Evolutionary conservation across 169 alveolate species (phyloP).

Genomic region (Babesia sp.): DNA sequence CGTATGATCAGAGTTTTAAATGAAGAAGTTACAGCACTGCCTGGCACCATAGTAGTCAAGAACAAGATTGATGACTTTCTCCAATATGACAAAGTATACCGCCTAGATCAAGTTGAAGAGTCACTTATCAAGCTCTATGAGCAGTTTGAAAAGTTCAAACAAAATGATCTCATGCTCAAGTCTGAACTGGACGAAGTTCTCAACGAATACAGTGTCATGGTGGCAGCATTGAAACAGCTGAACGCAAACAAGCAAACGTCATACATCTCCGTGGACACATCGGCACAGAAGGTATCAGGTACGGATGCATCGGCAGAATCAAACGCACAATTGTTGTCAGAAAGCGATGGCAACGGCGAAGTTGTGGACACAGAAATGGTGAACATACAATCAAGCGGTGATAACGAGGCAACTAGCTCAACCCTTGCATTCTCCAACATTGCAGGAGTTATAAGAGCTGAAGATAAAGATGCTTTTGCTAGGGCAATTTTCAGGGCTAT

Average conservation of each 20-base stretch:
- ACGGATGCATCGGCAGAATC: slow-evolving; percentile 65
- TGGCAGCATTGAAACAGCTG: slow-evolving; percentile 75
- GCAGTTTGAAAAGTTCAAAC: slow-evolving; percentile 86
- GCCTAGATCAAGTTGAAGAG: slow-evolving; percentile 86
- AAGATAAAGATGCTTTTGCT: slow-evolving; percentile 89
- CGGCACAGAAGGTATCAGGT: slow-evolving; percentile 19
- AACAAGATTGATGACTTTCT: slow-evolving; percentile 80
- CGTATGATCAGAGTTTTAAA: slow-evolving; percentile 81
- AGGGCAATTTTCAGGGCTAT: slow-evolving; percentile 94
- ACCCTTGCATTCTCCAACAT: slow-evolving; percentile 82
- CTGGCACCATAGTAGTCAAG: slow-evolving; percentile 75
- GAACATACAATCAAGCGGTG: neutral
- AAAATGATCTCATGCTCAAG: slow-evolving; percentile 78
- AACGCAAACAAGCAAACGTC: slow-evolving; percentile 30
- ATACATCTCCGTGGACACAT: slow-evolving; percentile 27
- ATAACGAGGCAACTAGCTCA: slow-evolving; percentile 19
- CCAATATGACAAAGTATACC: slow-evolving; percentile 79
- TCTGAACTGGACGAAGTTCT: slow-evolving; percentile 84
- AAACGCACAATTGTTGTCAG: slow-evolving; percentile 61
- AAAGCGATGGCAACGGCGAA: slow-evolving; percentile 54
- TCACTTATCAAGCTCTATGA: slow-evolving; percentile 82
- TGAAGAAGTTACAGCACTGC: slow-evolving; percentile 79
- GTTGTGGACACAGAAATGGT: slow-evolving; percentile 64
- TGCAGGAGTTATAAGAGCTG: slow-evolving; percentile 91
- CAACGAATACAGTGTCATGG: slow-evolving; percentile 79